Evolutionary conservation across 192 early-diverging fungal genomes (phyloP), one percentile per base, ranked within the genome.

Genomic region (Coemansia sp.): DNA sequence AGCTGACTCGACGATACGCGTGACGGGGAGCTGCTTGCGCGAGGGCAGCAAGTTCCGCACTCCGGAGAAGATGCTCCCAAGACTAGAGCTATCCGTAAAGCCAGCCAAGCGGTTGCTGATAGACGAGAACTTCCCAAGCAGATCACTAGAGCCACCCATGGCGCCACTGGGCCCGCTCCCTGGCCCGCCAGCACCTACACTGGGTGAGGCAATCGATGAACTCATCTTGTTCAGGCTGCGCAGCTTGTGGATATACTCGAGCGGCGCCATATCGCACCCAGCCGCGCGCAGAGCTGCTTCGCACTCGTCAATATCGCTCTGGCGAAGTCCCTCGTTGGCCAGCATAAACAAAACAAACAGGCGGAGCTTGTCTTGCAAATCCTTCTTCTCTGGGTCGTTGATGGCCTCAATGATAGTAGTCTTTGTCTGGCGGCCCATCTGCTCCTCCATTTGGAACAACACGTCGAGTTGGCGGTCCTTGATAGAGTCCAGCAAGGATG

Each of bases 41-140:
- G 92, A 87, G 0, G 96, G 95, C 42, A 99, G 79, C 55, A 99
- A 85, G 74, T 98, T 99, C 74, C 95, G 93, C 14, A 99, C 96
- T 5, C 94, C 94, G 6, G 94, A 89, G 63, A 92, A 72, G 39
- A 91, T 76, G 60, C 88, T 89, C 34, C 91, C 88, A 43, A 93
- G 83, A 34, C 88, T 89, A 33, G 88, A 86, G 61, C 86, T 88
- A 36, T 89, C 82, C 10, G 88, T 89, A 38, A 89, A 85, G 53
- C 92, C 90, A 1, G 89, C 88, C n/a, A 93, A 67, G 74, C 73
- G 72, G 50, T 45, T 86, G 85, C 91, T 81, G 73, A 93, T 89
- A 9, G 83, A 86, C 37, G 88, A 86, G 39, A 93, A 89, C 38
- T 90, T 85, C 68, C 80, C 80, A 38, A 83, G 69, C 61, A 83